A percentile compares a stretch with the other conserved stretches of the same genome.
phyloP scores from a whole-genome alignment of 169 alveolate species.

The Cystoisospora suis region DNA sequence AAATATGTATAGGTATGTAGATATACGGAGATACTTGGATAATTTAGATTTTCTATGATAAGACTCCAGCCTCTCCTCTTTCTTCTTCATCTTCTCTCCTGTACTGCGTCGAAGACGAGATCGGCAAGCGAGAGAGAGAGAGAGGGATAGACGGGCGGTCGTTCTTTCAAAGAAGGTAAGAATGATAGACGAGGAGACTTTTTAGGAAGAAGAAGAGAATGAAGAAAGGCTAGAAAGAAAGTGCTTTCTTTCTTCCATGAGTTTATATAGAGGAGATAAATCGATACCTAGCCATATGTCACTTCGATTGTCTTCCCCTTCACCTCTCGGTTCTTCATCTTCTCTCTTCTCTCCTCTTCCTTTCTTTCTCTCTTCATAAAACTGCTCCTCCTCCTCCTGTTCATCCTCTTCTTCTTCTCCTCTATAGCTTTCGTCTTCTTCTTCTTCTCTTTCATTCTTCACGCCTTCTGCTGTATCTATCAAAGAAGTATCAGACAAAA shows the following conservation, averaged over 20 bases:
- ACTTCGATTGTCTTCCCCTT: background rate
- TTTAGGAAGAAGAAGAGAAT: too few species aligned
- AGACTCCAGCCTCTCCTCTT: too few species aligned
- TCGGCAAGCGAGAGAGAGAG: too few species aligned
- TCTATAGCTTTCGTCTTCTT: background rate
- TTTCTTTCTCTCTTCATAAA: background rate
- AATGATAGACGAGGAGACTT: too few species aligned
- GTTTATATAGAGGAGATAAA: background rate
- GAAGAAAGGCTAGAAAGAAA: too few species aligned
- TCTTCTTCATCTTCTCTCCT: too few species aligned
- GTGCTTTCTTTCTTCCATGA: background rate
- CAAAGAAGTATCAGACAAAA: background rate
- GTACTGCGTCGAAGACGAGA: too few species aligned
- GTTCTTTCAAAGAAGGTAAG: too few species aligned
- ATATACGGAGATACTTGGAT: too few species aligned
- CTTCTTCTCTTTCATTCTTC: background rate
- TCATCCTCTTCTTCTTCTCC: background rate
- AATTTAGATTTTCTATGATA: too few species aligned
- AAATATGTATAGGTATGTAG: too few species aligned
- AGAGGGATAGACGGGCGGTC: too few species aligned
- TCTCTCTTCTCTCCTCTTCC: background rate
- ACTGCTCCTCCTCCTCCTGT: background rate
- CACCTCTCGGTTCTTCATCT: background rate
- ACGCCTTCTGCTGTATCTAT: background rate
- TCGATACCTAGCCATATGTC: slow-evolving; percentile 12